Conservation (phyloP, 2,329 filamentous ascomycete genomes). For the Westerdykella ornata region DNA sequence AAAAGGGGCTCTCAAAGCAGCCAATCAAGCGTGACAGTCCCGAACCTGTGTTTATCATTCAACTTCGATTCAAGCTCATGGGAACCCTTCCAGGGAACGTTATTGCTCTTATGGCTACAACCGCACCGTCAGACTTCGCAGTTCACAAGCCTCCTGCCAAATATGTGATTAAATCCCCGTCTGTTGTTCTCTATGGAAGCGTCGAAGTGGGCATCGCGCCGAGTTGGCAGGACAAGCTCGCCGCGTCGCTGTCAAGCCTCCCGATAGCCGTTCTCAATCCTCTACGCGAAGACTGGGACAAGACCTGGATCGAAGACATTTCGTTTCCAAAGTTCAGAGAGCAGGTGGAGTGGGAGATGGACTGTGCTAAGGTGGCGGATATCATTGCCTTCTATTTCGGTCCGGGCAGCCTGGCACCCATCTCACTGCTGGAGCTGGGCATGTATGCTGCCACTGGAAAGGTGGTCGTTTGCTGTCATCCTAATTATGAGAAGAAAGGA, state of each 20-base stretch:
- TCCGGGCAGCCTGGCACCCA: conserved; percentile 45
- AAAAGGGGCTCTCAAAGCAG: too few relatives aligned
- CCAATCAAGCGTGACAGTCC: too few relatives aligned
- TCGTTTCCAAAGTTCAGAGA: conserved; percentile 42
- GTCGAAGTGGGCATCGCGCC: conserved; percentile 37
- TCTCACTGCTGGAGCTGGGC: conserved; percentile 56
- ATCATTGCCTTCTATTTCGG: conserved; percentile 54
- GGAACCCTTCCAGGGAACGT: too few relatives aligned
- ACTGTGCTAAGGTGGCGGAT: conserved; percentile 49
- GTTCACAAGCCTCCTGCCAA: conserved; percentile 19
- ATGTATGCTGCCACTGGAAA: conserved; percentile 43
- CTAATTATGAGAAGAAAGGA: conserved; percentile 53
- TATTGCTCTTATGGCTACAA: background rate
- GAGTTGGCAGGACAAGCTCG: conserved; percentile 49
- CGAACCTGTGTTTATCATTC: too few relatives aligned
- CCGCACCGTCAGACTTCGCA: background rate
- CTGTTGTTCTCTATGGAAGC: conserved; percentile 54
- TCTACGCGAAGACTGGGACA: conserved; percentile 52
- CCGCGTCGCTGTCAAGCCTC: conserved; percentile 31
- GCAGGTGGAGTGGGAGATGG: conserved; percentile 58
- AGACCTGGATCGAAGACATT: conserved; percentile 49
- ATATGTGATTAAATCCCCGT: conserved; percentile 15
- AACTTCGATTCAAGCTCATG: too few relatives aligned
- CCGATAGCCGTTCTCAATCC: conserved; percentile 54
- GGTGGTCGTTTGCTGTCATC: conserved; percentile 48